Evolutionary conservation across 192 early-diverging fungal genomes (phyloP).

Genomic region (Funneliformis geosporum): DNA sequence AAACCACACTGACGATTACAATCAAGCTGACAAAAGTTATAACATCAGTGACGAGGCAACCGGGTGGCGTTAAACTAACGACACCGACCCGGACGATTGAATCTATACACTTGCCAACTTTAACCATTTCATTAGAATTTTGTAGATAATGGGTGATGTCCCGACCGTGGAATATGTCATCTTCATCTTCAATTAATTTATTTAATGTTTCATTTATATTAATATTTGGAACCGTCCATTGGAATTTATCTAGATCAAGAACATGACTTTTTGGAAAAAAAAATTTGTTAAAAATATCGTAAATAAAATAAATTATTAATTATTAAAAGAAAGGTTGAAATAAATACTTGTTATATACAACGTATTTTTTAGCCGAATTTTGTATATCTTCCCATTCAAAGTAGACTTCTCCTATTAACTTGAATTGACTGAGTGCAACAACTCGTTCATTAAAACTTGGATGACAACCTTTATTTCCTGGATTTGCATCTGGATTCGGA

Average conservation of each 20-base stretch:
- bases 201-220: slow-evolving; percentile 35
- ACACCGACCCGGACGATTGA: slow-evolving; percentile 73
- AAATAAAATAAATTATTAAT: slow-evolving; percentile 17
- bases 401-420: slow-evolving; percentile 61
- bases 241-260: slow-evolving; percentile 65
- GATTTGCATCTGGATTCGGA: slow-evolving; percentile 47
- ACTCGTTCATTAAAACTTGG: slow-evolving; percentile 43
- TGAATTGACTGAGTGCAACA: slow-evolving; percentile 28
- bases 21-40: slow-evolving; percentile 74
- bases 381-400: slow-evolving; percentile 70
- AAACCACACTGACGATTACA: slow-evolving; percentile 64
- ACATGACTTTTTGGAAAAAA: slow-evolving; percentile 49
- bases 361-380: slow-evolving; percentile 53
- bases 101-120: slow-evolving; percentile 68
- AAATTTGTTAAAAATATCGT: neutral
- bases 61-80: slow-evolving; percentile 73
- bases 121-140: neutral
- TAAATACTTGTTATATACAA: slow-evolving; percentile 70
- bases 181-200: slow-evolving; percentile 33
- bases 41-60: slow-evolving; percentile 80
- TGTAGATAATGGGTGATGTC: slow-evolving; percentile 48
- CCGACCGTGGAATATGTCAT: slow-evolving; percentile 41
- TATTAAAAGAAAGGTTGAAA: neutral
- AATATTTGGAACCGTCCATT: slow-evolving; percentile 54
- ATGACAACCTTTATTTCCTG: slow-evolving; percentile 64